Base-by-base conservation (phyloP, 495 filamentous ascomycete genomes). In the Trichoderma gamsii region DNA sequence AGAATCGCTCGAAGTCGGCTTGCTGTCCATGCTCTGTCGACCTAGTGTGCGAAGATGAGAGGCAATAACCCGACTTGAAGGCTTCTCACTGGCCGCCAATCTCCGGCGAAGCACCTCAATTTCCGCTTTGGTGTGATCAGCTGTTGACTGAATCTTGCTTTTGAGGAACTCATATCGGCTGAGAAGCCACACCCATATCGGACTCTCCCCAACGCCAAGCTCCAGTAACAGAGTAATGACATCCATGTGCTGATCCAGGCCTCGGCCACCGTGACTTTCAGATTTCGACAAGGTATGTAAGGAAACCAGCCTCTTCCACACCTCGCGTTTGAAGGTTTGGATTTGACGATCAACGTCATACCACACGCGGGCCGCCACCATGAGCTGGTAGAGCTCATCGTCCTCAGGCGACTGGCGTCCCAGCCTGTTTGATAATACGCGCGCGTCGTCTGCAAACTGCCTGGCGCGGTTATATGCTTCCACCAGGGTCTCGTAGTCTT, bases 301-400 rank as follows among this genome's bases (percentile, higher is more conserved):
- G 71, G 77, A 87, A 41, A 87, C 85, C 66, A 99, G 81, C 72
- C 85, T 87, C 68, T 85, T 85, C 95, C 96, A 97, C 3, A 92
- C 83, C 70, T 96, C 92, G 8, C 90, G 84, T 74, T 97, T 97
- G 79, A 97, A 97, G 13, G 82, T 77, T 29, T 91, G 86, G 32
- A 97, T 88, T 68, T 94, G 92, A 56, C 89, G 84, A 46, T 92
- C 88, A 4, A 97, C 90, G 77, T 97, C 92, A 70, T 87, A 83
- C 93, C 92, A 97, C 88, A 98, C 94, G n/a, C 92, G 87, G 7
- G 90, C 93, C 41, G 92, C 93, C 21, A 96, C 84, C 46, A 99
- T 79, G 69, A 98, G 89, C 59, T 91, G 88, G 73, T 96, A 89
- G 21, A 91, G 85, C 73, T 98, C 87, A 41, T 84, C 80, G 73